Base-by-base conservation (phyloP, 106 monocot genomes). In the Dendrobium catenatum region DNA sequence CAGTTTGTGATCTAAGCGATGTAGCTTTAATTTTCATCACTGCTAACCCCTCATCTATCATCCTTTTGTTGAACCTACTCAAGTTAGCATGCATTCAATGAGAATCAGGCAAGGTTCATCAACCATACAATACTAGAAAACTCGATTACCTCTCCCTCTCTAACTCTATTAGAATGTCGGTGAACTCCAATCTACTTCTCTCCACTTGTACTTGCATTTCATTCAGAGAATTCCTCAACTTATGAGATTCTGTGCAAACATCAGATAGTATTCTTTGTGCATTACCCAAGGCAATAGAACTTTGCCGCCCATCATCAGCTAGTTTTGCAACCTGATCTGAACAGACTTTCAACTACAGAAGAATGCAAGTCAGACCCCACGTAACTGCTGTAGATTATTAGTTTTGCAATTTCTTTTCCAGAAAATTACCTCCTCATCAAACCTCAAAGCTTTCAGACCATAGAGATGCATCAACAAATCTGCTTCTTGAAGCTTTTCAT, bases 71-170 rank as follows among this genome's bases (percentile, higher is more conserved):
- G 83, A 87, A 92, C 80, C 91, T 91, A 59, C 24, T 44, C 44
- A 75, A 75, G 7, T 22, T 4, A 75, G n/a, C 43, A 19, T 11
- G 31, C 7, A 75, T 44, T 75, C 43, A 75, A 75, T 44, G n/a
- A 75, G 8, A 75, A 17, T 13, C 31, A 0, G 43, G 17, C 4
- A 75, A 29, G 16, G 31, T 33, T 77, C 9, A 66, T 66, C 24
- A 26, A 51, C 31, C 7, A 81, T 33, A 70, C 5, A 51, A 83
- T 29, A 16, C 4, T 24, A 16, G 31, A 55, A 41, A 6, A 26
- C 9, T 6, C 2, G 2, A 54, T 20, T 85, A 98, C 97, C 94
- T 98, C 84, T 94, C 94, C 79, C 91, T 92, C 66, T 90, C 93
- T 54, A 96, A 81, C 43, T 91, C 92, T 81, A 94, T 84, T 68